These are phyloP conservation scores for Takashimella koratensis DNA, from an alignment of 1,284 basidiomycete species.

Conservation along the genomic window DNA sequence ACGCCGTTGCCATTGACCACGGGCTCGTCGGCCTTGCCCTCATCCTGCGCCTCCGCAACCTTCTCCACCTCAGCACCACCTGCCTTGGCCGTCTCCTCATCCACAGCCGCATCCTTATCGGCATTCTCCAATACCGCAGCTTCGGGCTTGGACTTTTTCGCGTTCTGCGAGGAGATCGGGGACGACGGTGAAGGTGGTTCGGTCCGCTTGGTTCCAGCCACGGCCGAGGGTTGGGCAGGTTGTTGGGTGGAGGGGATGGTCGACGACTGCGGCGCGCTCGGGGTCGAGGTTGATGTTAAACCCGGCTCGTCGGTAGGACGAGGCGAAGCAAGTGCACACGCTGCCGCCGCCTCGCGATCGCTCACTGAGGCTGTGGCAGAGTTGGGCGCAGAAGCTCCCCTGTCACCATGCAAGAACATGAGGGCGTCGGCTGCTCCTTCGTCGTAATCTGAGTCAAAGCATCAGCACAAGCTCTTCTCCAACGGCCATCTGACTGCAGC, in stretches of 20 bases:
- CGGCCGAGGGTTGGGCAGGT: constrained; percentile 9
- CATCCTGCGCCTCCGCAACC: background rate
- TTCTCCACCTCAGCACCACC: constrained; percentile 2
- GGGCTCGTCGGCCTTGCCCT: background rate
- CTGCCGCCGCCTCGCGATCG: background rate
- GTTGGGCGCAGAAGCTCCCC: constrained; percentile 9
- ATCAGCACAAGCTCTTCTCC: background rate
- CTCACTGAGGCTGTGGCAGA: constrained; percentile 11
- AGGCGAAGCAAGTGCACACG: background rate
- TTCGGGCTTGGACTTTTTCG: background rate
- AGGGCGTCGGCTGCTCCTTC: constrained; percentile 48
- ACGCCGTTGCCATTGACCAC: constrained; percentile 2
- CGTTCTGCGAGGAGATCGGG: background rate
- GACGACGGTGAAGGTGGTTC: constrained; percentile 29
- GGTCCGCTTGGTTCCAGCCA: constrained; percentile 25
- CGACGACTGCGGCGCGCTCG: background rate
- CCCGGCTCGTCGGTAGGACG: background rate
- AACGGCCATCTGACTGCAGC: background rate
- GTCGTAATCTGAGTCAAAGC: constrained; percentile 42
- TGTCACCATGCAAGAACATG: constrained; percentile 45
- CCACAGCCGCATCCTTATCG: background rate
- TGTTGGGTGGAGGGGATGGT: constrained; percentile 8
- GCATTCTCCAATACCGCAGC: background rate
- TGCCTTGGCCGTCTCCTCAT: constrained; percentile 1
- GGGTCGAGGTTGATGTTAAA: constrained; percentile 3